phyloP scores from a whole-genome alignment of 768 basidiomycete species.

The Boletus sensibilis region DNA sequence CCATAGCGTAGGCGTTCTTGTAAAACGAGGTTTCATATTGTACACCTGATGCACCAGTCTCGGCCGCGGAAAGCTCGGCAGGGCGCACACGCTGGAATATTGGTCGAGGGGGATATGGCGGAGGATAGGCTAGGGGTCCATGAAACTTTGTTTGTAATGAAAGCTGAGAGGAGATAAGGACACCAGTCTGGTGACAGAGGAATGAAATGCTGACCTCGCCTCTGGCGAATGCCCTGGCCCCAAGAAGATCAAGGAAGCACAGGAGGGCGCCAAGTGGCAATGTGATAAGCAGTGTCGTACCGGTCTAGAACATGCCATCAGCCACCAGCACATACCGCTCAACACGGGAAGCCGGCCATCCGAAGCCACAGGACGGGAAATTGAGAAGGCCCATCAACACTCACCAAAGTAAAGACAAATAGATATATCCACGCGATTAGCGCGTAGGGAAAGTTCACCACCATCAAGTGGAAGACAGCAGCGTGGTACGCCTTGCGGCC shows the following conservation, averaged over 20 bases:
- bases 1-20: slow-evolving; percentile 80
- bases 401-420: slow-evolving; percentile 77
- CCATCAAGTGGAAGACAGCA: slow-evolving; percentile 64
- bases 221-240: slow-evolving; percentile 67
- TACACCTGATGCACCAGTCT: slow-evolving; percentile 40
- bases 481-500: slow-evolving; percentile 55
- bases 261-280: slow-evolving; percentile 75
- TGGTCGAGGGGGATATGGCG: slow-evolving; percentile 66
- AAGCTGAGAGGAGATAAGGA: slow-evolving; percentile 42
- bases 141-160: slow-evolving; percentile 71
- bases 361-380: background rate
- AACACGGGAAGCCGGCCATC: background rate
- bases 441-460: slow-evolving; percentile 79
- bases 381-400: slow-evolving; percentile 28
- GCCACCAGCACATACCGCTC: slow-evolving; percentile 15
- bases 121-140: slow-evolving; percentile 58
- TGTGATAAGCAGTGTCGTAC: slow-evolving; percentile 77
- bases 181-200: background rate
- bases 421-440: slow-evolving; percentile 75
- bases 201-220: slow-evolving; percentile 52
- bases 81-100: slow-evolving; percentile 69
- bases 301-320: slow-evolving; percentile 47
- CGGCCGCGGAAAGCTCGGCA: slow-evolving; percentile 48
- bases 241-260: slow-evolving; percentile 75
- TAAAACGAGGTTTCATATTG: slow-evolving; percentile 71